Conservation (phyloP, 176 grass and related monocot species). For the Miscanthus lutarioriparius region DNA sequence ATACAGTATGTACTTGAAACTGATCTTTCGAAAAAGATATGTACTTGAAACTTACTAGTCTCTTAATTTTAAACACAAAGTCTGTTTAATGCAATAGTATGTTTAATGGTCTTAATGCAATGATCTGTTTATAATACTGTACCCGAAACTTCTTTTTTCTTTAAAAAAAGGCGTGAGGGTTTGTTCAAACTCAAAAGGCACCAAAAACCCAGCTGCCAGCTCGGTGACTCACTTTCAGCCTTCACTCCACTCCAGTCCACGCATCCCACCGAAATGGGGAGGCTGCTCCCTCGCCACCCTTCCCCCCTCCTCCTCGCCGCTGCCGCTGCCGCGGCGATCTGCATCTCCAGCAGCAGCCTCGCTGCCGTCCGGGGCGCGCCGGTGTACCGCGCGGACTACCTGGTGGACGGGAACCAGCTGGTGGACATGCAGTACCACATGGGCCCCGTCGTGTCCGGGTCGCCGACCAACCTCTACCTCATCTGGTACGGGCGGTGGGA, state of each 20-base stretch:
- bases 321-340: slow-evolving; percentile 12
- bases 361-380: slow-evolving; percentile 22
- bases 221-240: neutral
- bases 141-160: neutral
- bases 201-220: neutral
- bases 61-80: neutral
- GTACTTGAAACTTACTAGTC: neutral
- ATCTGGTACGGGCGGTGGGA: slow-evolving; percentile 95
- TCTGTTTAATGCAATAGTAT: neutral
- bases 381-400: slow-evolving; percentile 46
- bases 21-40: no score
- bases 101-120: neutral
- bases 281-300: slow-evolving; percentile 22
- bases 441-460: slow-evolving; percentile 67
- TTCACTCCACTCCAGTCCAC: neutral
- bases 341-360: neutral
- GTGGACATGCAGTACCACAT: slow-evolving; percentile 90
- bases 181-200: slow-evolving; percentile 27
- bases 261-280: slow-evolving; percentile 41
- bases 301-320: neutral
- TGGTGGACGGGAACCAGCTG: slow-evolving; percentile 52
- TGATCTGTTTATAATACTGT: neutral
- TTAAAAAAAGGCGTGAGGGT: neutral
- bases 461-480: slow-evolving; percentile 70
- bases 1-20: no score